These are phyloP conservation scores for Backusella tarrabulga DNA, from an alignment of 192 early-diverging fungal genomes.

Conservation along the genomic window DNA sequence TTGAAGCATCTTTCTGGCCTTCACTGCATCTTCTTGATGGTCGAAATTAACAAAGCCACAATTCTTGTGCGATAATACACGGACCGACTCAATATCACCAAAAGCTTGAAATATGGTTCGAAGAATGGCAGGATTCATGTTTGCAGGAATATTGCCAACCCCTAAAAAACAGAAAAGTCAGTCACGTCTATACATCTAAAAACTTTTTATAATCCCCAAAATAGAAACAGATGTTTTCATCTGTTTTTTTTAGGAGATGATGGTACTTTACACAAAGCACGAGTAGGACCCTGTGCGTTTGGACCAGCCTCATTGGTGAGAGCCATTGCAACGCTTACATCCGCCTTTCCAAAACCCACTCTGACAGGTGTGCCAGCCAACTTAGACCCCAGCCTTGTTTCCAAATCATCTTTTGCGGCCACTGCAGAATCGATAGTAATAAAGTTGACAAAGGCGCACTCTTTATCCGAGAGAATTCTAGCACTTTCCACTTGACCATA, in stretches of 20 bases:
- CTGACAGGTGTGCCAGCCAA: slow-evolving; percentile 78
- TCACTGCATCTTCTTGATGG: slow-evolving; percentile 83
- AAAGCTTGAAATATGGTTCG: slow-evolving; percentile 73
- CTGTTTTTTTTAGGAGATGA: background rate
- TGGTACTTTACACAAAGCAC: slow-evolving; percentile 61
- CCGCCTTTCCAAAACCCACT: slow-evolving; percentile 81
- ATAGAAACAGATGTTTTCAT: slow-evolving; percentile 8
- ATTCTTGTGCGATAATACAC: slow-evolving; percentile 93
- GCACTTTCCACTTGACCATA: slow-evolving; percentile 92
- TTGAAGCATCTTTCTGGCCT: slow-evolving; percentile 83
- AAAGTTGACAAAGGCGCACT: slow-evolving; percentile 97
- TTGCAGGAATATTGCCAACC: slow-evolving; percentile 92
- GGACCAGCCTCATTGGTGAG: slow-evolving; percentile 49
- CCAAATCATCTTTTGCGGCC: slow-evolving; percentile 79
- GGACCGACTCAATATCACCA: slow-evolving; percentile 90
- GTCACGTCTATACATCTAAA: background rate
- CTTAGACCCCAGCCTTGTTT: slow-evolving; percentile 61
- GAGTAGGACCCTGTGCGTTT: slow-evolving; percentile 63
- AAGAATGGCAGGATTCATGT: slow-evolving; percentile 68
- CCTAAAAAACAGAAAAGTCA: slow-evolving; percentile 32
- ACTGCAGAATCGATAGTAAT: slow-evolving; percentile 84
- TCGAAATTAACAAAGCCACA: slow-evolving; percentile 98
- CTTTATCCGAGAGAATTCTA: slow-evolving; percentile 89
- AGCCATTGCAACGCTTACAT: slow-evolving; percentile 48
- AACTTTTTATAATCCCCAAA: background rate